These are phyloP conservation scores for Protea cynaroides DNA, from an alignment of 164 flowering plant genomes.

Conservation along the genomic window DNA sequence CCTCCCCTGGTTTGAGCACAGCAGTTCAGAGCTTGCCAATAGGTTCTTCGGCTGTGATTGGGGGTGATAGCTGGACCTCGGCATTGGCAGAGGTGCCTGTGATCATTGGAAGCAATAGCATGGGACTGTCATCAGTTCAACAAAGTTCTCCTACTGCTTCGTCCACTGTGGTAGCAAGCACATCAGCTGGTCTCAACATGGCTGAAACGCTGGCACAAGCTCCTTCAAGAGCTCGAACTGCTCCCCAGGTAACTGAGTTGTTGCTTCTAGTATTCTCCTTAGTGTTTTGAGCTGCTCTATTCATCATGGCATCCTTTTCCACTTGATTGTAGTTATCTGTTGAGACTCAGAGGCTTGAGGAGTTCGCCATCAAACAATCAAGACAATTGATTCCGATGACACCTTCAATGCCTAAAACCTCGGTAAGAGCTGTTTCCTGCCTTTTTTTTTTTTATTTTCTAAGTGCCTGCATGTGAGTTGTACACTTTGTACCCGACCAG, in stretches of 20 bases:
- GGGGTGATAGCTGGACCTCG: constrained; percentile 84
- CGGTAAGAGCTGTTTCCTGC: constrained; percentile 32
- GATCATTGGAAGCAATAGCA: constrained; percentile 36
- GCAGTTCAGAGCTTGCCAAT: constrained; percentile 57
- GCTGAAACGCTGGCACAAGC: constrained; percentile 84
- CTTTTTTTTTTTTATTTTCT: neutral
- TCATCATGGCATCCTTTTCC: constrained; percentile 5
- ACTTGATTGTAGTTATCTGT: constrained; percentile 39
- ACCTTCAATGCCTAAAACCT: constrained; percentile 65
- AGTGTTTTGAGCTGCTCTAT: neutral
- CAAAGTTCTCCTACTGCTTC: constrained; percentile 30
- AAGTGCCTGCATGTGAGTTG: neutral
- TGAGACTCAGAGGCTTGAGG: constrained; percentile 75
- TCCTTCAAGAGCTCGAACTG: constrained; percentile 51
- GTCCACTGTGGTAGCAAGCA: constrained; percentile 27
- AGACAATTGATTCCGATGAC: constrained; percentile 78
- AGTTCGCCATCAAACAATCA: constrained; percentile 76
- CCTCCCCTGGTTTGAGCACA: constrained; percentile 62
- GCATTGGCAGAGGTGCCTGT: constrained; percentile 77
- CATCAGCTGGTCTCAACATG: constrained; percentile 66
- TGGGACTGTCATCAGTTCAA: constrained; percentile 29
- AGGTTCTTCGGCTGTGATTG: constrained; percentile 46
- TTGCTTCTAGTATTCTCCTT: neutral
- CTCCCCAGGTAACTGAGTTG: constrained; percentile 51
- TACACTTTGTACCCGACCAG: neutral